phyloP scores from a whole-genome alignment of 139 green algal species.

The Chlamydomonas incerta region DNA sequence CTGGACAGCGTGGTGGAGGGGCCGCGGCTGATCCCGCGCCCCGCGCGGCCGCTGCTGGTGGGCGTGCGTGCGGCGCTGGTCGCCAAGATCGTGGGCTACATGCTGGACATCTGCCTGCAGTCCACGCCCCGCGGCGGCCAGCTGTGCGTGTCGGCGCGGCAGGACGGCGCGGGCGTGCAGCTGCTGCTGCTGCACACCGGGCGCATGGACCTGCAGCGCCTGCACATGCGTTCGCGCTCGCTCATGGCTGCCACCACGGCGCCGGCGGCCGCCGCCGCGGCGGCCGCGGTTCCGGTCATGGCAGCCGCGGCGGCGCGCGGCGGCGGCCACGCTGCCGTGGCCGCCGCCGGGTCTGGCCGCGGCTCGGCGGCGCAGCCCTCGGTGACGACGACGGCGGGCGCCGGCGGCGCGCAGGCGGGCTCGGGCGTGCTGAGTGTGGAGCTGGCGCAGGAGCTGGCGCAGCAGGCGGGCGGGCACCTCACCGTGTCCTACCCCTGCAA shows the following conservation, averaged over 20 bases:
- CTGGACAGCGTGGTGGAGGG: neutral
- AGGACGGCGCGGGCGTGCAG: slow-evolving; percentile 42
- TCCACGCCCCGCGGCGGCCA: slow-evolving; percentile 57
- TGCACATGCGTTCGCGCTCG: slow-evolving; percentile 30
- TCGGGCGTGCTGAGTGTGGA: slow-evolving; percentile 46
- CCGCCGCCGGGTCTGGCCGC: neutral
- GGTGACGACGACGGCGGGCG: neutral
- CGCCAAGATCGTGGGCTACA: slow-evolving; percentile 21
- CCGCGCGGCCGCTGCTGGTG: slow-evolving; percentile 47
- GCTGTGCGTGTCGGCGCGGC: slow-evolving; percentile 44
- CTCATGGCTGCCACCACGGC: neutral
- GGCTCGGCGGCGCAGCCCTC: neutral
- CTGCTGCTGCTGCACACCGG: slow-evolving; percentile 52
- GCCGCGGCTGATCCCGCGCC: slow-evolving; percentile 37
- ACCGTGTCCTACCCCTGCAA: slow-evolving; percentile 43
- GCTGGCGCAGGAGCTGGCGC: slow-evolving; percentile 43
- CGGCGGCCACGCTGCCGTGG: neutral
- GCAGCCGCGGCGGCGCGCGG: neutral
- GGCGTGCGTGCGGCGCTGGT: slow-evolving; percentile 4
- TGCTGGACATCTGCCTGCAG: slow-evolving; percentile 59
- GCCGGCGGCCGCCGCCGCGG: neutral
- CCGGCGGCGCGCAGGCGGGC: slow-evolving; percentile 4
- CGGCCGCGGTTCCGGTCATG: neutral
- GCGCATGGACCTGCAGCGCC: slow-evolving; percentile 24
- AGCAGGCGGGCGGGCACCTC: slow-evolving; percentile 45